Base-by-base conservation (phyloP, 805 yeast species). In the Metschnikowia hibisci region DNA sequence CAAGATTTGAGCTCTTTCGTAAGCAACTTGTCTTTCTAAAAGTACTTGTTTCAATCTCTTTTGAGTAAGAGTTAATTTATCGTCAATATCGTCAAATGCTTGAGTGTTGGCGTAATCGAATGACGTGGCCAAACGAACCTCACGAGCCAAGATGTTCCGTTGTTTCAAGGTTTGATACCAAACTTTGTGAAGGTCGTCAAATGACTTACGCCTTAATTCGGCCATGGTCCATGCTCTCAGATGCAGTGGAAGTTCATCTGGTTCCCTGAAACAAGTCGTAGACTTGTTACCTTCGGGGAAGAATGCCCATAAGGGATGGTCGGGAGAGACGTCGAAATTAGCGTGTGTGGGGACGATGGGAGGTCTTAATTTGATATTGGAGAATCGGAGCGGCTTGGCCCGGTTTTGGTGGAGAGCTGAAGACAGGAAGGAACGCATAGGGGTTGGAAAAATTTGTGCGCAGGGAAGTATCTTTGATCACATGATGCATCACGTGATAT, bases 241-340 rank as follows among this genome's bases (percentile, higher is more conserved):
- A 8, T 70, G 66, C 23, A 63, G 59, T 28, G 67, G 67, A 39
- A 76, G 69, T 16, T 82, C 86, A 2, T 72, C 77, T 3, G 75
- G 64, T 1, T 71, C 60, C 53, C 97, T 77, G 46, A 85, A 66
- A 46, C 81, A 79, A 7, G 53, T 44, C 55, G 75, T 71, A 44
- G 81, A 73, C 31, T 85, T 76, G 50, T 61, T 60, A 4, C 72
- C 75, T 4, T 58, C 60, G 10, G 67, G 63, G 69, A 91, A 93
- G 62, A 93, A 93, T 55, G 86, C 90, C 96, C 96, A 93, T 50
- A 93, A 73, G 25, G 98, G 99, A 65, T 93, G 99, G 61, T 84
- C 85, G 4, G 84, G 91, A 11, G 80, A 76, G 27, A 86, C 85
- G 46, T 74, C 74, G 42, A 90, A 73, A 62, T 87, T 87, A 50